These are phyloP conservation scores for Colletotrichum sojae DNA, from an alignment of 2,329 filamentous ascomycete genomes.

Conservation along the genomic window DNA sequence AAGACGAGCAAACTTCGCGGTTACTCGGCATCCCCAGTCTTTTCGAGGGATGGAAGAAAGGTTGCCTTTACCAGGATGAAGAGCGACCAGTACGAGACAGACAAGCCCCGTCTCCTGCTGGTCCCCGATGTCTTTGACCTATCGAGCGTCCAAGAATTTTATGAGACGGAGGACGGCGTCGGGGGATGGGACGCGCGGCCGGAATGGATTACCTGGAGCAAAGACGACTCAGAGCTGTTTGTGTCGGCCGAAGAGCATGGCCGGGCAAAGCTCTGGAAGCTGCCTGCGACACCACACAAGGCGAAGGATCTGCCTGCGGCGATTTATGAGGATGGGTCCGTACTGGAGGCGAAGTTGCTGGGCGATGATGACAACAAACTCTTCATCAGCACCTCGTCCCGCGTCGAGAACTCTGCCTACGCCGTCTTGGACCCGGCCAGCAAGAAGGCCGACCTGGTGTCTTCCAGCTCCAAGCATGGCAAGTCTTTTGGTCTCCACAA, in stretches of 20 bases:
- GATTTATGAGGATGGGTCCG: conserved; percentile 67
- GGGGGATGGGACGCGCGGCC: conserved; percentile 74
- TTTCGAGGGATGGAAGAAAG: conserved; percentile 79
- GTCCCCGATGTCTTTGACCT: conserved; percentile 73
- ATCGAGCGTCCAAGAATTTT: conserved; percentile 73
- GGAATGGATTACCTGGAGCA: conserved; percentile 70
- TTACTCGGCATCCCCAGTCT: conserved; percentile 76
- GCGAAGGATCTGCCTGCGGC: conserved; percentile 63
- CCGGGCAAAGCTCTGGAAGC: conserved; percentile 71
- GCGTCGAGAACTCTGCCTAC: conserved; percentile 81
- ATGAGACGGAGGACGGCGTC: conserved; percentile 72
- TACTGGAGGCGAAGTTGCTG: conserved; percentile 68
- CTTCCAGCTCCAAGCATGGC: conserved; percentile 76
- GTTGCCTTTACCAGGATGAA: conserved; percentile 87
- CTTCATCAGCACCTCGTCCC: conserved; percentile 76
- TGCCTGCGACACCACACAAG: conserved; percentile 68
- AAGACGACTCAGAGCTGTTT: conserved; percentile 74
- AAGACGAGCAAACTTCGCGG: conserved; percentile 73
- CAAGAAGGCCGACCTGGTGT: conserved; percentile 61
- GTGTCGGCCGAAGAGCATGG: conserved; percentile 82
- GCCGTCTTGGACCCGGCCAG: conserved; percentile 67
- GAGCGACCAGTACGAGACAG: conserved; percentile 82
- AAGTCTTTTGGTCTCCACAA: conserved; percentile 76
- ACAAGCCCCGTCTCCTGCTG: conserved; percentile 79
- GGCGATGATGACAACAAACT: conserved; percentile 62